Conservation (phyloP, 768 basidiomycete genomes). For the Kwoniella bestiolae region DNA sequence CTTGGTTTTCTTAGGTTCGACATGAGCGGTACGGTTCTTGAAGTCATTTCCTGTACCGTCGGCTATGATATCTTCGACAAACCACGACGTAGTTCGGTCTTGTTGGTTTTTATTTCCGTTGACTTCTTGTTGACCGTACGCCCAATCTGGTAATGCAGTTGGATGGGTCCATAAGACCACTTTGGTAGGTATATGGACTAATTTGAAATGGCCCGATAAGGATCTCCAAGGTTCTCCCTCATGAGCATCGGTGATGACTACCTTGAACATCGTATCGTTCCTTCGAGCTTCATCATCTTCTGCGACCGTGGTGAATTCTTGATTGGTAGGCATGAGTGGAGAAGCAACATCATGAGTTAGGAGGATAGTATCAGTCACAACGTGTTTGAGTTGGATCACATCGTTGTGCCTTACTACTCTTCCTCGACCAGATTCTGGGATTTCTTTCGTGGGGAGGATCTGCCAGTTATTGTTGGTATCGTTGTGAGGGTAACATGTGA, state of each 20-base stretch:
- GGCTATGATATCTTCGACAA: conserved; percentile 76
- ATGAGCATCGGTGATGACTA: conserved; percentile 72
- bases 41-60: conserved; percentile 68
- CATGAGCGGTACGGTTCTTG: conserved; percentile 63
- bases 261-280: conserved; percentile 86
- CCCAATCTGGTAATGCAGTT: conserved; percentile 87
- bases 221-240: conserved; percentile 87
- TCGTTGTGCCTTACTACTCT: conserved; percentile 90
- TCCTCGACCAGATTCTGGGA: conserved; percentile 91
- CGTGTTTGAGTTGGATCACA: conserved; percentile 83
- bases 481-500: conserved; percentile 91
- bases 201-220: conserved; percentile 88
- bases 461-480: conserved; percentile 97
- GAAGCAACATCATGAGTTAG: conserved; percentile 98
- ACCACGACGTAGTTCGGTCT: conserved; percentile 87
- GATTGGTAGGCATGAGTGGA: conserved; percentile 94
- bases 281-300: conserved; percentile 75
- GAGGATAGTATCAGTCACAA: conserved; percentile 78
- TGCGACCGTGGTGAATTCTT: conserved; percentile 93
- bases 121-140: conserved; percentile 93
- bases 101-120: conserved; percentile 92
- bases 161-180: conserved; percentile 93
- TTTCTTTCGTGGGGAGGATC: conserved; percentile 89
- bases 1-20: conserved; percentile 71
- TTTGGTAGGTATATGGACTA: conserved; percentile 84